phyloP scores from a whole-genome alignment of 306 rosid genomes.

The Pueraria montana region DNA sequence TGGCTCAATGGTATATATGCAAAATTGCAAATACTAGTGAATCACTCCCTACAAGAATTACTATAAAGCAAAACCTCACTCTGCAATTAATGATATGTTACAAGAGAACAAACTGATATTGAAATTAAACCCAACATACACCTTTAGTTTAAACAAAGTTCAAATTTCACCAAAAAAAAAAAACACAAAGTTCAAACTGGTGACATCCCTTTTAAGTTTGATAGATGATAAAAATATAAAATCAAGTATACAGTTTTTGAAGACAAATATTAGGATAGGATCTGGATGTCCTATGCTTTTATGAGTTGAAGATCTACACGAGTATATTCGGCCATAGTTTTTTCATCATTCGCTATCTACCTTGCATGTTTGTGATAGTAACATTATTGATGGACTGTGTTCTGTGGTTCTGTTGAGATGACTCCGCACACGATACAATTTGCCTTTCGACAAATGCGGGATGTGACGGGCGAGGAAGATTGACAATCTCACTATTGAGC shows the following conservation, averaged over 20 bases:
- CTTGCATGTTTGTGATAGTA: conserved; percentile 17
- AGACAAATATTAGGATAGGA: neutral
- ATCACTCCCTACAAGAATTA: neutral
- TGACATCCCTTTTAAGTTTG: neutral
- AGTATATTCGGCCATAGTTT: neutral
- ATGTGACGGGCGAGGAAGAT: conserved; percentile 18
- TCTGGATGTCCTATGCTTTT: neutral
- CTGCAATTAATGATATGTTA: neutral
- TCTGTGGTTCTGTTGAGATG: neutral
- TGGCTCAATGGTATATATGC: too few relatives aligned
- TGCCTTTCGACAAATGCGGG: conserved; percentile 27
- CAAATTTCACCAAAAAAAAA: fast-evolving
- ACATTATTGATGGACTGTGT: neutral
- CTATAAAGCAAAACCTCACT: neutral
- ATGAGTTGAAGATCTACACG: neutral
- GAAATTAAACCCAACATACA: neutral
- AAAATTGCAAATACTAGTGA: neutral
- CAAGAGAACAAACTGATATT: neutral
- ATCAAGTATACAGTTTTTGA: neutral
- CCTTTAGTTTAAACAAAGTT: neutral
- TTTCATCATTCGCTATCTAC: conserved; percentile 9
- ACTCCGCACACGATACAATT: neutral
- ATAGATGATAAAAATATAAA: neutral
- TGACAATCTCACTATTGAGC: conserved; percentile 34
- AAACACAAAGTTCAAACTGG: too few relatives aligned